Evolutionary conservation across 257 asterid genomes (phyloP), one percentile per base, ranked within the genome.

Genomic region (Solanum stenotomum): DNA sequence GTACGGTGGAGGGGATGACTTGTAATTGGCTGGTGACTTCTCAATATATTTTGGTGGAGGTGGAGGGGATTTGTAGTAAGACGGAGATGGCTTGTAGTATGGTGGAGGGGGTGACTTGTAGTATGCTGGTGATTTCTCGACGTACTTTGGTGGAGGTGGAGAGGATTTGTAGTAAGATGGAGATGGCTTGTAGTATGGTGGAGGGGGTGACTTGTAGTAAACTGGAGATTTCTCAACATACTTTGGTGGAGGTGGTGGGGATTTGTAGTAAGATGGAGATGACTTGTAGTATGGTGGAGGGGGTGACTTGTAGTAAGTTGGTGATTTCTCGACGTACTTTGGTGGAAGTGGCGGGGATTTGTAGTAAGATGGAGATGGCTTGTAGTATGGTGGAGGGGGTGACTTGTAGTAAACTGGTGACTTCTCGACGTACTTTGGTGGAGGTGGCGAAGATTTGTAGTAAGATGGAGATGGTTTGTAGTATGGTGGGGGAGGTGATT

Each of bases 21-120:
- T 77, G 31, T 77, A 77, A 0, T 61, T 0, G 1, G 70, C 0
- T 31, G 78, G 46, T 9, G 44, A 18, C 0, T 71, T 33, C 27
- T 35, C 29, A 0, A 2, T 0, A 0, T 33, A 33, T 0, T 74
- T 74, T 16, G 49, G 81, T 10, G n/a, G 81, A 18, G 46, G 46
- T 8, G 42, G 81, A 3, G 77, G 6, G 9, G 77, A 70, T 3
- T 70, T 74, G 25, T 33, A 71, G 81, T 34, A 34, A 4, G 81
- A 16, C 0, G 46, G 44, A 18, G 81, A 35, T 0, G 25, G 5
- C 1, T 74, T 20, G 82, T 74, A 74, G 29, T 74, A 74, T 35
- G 29, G 29, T 34, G 82, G 82, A 33, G 82, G 82, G 12, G 82
- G 83, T 1, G 83, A 37, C 20, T 75, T 75, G 9, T 35, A 75